Conservation (phyloP, 768 basidiomycete species). For the Lepiota venenata region DNA sequence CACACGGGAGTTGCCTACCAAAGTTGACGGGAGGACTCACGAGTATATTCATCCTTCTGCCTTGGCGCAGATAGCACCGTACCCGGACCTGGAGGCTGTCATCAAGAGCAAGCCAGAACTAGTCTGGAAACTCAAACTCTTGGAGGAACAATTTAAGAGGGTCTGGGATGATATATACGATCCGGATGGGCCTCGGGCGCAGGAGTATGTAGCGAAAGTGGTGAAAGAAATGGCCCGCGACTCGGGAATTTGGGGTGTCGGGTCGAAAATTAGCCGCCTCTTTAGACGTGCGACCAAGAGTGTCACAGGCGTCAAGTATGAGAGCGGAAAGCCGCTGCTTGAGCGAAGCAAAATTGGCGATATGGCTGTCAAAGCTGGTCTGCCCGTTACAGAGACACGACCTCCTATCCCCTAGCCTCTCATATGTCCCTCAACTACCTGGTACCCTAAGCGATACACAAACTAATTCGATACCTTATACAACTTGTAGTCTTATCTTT, state of each 20-base stretch:
- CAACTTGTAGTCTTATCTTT: background rate
- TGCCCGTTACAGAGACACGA: constrained; percentile 6
- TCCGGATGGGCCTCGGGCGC: constrained; percentile 20
- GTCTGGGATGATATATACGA: constrained; percentile 40
- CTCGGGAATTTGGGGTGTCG: constrained; percentile 3
- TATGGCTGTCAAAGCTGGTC: background rate
- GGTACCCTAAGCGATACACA: background rate
- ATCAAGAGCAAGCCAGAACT: constrained; percentile 42
- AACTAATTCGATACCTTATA: background rate
- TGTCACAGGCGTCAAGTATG: background rate
- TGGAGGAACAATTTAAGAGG: constrained; percentile 49
- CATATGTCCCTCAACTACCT: background rate
- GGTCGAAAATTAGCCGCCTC: constrained; percentile 6
- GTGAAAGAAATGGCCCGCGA: constrained; percentile 9
- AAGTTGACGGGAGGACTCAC: constrained; percentile 42
- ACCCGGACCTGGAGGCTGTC: constrained; percentile 28
- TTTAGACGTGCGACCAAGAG: background rate
- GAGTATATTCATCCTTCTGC: constrained; percentile 65
- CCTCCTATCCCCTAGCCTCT: constrained; percentile 1
- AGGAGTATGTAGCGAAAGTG: constrained; percentile 16
- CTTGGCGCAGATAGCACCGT: constrained; percentile 36
- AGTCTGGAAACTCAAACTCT: constrained; percentile 37
- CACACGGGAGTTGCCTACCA: constrained; percentile 45
- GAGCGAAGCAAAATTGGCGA: background rate
- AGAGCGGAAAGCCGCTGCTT: background rate